Base-by-base conservation (phyloP, 495 filamentous ascomycete species). In the Penicillium lividum region DNA sequence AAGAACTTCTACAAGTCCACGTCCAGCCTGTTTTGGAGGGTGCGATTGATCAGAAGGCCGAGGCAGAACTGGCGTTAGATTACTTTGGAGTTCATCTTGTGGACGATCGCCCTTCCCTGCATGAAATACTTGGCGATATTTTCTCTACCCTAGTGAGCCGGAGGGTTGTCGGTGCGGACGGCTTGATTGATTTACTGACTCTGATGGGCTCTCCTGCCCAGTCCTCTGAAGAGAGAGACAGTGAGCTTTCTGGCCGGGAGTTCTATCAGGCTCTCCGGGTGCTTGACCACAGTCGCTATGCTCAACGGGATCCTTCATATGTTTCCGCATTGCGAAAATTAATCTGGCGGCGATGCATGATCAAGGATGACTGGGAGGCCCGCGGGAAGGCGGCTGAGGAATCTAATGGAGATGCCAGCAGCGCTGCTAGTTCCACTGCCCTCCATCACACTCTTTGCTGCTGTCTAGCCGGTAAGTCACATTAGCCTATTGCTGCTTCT, bases 291-390 rank as follows among this genome's bases (percentile, higher is more conserved):
- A 78, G 82, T 43, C 78, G 78, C 22, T 77, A 80, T 59, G 73
- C 77, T 27, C 74, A 78, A 13, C 71, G 64, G 43, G 70, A 80
- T 45, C 63, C 70, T n/a, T 81, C 80, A 3, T 81, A 82, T 34
- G 69, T 77, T 40, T 76, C 85, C 33, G 72, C 80, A 48, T 73
- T 85, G 43, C 82, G 88, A 61, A 85, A 84, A 36, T 78, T 93
- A 29, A 87, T 96, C 54, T 97, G 92, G 92, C 85, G 92, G 61
- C 84, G 92, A 38, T 90, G 89, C 64, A 85, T 86, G 59, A 81
- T 92, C 52, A 82, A 82, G 46, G 90, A 96, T 65, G 83, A 96
- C 67, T 96, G 91, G 89, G 78, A 78, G 47, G 70, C 63, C 28
- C 74, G 88, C 11, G 69, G 69, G 9, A 70, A 64, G 27, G 66